Conservation (phyloP, 106 monocot genomes). For the Chionographis japonica region DNA sequence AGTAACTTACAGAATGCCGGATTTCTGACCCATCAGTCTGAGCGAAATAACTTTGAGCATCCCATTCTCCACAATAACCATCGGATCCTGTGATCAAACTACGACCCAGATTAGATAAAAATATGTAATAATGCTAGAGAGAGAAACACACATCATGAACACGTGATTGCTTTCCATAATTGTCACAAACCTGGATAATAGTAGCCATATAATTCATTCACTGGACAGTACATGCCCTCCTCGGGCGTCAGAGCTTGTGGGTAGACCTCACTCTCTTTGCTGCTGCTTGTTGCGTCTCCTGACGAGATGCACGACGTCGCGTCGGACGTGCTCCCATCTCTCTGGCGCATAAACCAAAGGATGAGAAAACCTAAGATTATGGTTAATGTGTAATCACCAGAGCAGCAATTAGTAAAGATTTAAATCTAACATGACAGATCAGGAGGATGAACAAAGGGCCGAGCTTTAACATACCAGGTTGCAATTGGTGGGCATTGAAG, state of each 20-base stretch:
- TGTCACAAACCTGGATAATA: slow-evolving; percentile 36
- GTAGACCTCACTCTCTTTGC: slow-evolving; percentile 37
- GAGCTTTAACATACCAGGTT: too few relatives aligned
- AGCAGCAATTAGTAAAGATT: neutral
- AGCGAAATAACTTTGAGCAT: slow-evolving; percentile 14
- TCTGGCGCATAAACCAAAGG: slow-evolving; percentile 13
- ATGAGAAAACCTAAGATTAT: neutral
- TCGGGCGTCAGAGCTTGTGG: slow-evolving; percentile 20
- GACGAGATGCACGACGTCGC: slow-evolving; percentile 53
- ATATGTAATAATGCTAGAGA: neutral
- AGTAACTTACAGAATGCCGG: slow-evolving; percentile 39
- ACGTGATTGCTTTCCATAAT: too few relatives aligned
- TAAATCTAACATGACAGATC: too few relatives aligned
- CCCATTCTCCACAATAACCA: slow-evolving; percentile 21
- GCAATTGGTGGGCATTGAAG: too few relatives aligned
- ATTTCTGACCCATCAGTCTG: slow-evolving; percentile 22
- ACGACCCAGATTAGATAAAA: neutral
- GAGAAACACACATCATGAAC: neutral
- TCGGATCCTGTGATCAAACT: slow-evolving; percentile 8
- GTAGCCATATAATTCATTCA: slow-evolving; percentile 24
- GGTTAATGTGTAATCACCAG: too few relatives aligned
- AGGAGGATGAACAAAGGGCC: too few relatives aligned
- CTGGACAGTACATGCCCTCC: slow-evolving; percentile 22
- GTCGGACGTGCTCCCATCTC: slow-evolving; percentile 45
- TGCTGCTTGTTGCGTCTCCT: slow-evolving; percentile 26